These are phyloP conservation scores for Arthrobotrys megalospora DNA, from an alignment of 2,329 filamentous ascomycete species.

Conservation along the genomic window DNA sequence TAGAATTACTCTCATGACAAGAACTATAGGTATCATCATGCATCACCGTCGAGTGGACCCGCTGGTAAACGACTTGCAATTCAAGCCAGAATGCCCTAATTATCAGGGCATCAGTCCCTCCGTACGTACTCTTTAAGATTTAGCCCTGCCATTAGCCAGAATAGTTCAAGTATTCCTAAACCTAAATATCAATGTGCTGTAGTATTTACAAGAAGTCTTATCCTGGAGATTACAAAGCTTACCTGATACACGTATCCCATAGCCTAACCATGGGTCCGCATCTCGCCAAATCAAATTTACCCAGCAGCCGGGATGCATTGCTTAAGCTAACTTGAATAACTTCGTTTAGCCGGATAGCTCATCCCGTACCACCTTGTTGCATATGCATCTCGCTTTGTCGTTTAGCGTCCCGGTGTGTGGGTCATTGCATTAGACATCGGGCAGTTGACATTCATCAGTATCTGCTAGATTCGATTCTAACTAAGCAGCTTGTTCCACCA, in stretches of 20 bases:
- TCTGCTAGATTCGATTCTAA: not conserved
- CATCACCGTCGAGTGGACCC: no score
- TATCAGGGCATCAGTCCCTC: no score
- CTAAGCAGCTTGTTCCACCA: not conserved
- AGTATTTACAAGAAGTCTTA: conserved; percentile 3
- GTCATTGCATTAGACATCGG: not conserved
- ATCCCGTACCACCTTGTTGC: conserved; percentile 40
- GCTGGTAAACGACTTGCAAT: no score
- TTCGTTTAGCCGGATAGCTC: conserved; percentile 39
- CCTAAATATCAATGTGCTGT: no score
- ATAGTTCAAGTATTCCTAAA: no score
- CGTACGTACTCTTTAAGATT: no score
- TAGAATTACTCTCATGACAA: no score
- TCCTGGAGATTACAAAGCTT: not conserved
- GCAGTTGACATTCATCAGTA: not conserved
- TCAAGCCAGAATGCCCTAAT: no score
- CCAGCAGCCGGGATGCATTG: conserved; percentile 29
- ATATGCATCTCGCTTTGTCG: conserved; percentile 41
- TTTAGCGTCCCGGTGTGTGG: conserved; percentile 16
- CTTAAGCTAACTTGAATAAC: conserved; percentile 35
- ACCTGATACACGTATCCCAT: not conserved
- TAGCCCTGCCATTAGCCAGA: no score
- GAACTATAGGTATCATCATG: no score
- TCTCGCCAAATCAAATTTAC: conserved; percentile 50
- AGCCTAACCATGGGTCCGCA: conserved; percentile 27